phyloP scores from a whole-genome alignment of 2,329 filamentous ascomycete species.

The Fusarium circinatum region DNA sequence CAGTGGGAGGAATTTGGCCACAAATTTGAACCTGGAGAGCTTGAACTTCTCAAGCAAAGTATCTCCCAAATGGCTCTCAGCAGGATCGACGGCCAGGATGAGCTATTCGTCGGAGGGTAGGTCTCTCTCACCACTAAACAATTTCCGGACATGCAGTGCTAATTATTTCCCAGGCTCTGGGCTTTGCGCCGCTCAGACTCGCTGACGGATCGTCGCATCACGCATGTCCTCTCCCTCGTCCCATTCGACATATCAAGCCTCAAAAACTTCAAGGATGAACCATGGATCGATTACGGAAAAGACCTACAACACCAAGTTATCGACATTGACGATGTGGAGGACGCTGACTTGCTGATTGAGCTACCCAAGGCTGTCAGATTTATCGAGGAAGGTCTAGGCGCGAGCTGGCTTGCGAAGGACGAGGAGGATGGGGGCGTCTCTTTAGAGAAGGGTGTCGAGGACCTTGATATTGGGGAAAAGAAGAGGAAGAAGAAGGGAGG shows the following conservation, averaged over 20 bases:
- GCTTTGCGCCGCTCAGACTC: constrained; percentile 77
- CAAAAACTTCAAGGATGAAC: constrained; percentile 61
- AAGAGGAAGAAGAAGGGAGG: constrained; percentile 48
- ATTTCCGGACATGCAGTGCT: constrained; percentile 9
- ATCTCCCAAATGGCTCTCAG: constrained; percentile 55
- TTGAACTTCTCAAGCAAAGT: constrained; percentile 45
- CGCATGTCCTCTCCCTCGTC: constrained; percentile 88
- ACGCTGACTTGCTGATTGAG: constrained; percentile 85
- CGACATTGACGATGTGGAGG: constrained; percentile 89
- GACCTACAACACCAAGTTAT: constrained; percentile 79
- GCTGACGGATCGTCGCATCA: constrained; percentile 79
- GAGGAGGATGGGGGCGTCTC: constrained; percentile 33
- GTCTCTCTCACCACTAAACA: constrained; percentile 28
- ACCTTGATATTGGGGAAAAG: constrained; percentile 25
- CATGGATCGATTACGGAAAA: constrained; percentile 60
- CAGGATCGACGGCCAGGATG: constrained; percentile 54
- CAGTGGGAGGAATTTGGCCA: constrained; percentile 44
- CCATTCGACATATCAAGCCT: constrained; percentile 58
- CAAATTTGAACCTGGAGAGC: constrained; percentile 31
- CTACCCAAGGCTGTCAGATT: constrained; percentile 83
- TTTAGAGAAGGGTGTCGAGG: constrained; percentile 31
- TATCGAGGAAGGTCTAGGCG: constrained; percentile 77
- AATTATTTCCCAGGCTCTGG: constrained; percentile 68
- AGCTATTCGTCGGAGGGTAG: constrained; percentile 55
- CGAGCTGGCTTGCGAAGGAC: constrained; percentile 18